Evolutionary conservation across 2,329 filamentous ascomycete species (phyloP), one percentile per base, ranked within the genome.

Genomic region (Curvularia spicifera): DNA sequence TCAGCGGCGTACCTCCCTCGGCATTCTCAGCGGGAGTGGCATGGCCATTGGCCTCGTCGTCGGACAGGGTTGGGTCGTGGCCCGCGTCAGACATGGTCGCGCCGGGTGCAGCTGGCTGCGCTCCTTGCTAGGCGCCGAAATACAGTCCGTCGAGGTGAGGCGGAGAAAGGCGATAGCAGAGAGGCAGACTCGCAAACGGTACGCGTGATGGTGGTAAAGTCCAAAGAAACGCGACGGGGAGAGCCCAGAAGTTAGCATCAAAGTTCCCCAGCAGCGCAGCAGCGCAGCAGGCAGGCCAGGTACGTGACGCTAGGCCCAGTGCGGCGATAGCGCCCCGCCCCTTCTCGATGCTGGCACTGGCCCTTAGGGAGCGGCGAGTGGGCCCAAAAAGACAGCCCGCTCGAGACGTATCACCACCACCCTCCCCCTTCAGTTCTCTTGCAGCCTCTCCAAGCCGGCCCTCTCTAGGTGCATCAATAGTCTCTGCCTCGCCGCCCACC

Each of bases 11-110:
- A 35, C 57, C 68, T 9, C 69, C 69, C 13, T 69, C 72, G 12
- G 69, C 74, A 55, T 71, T 68, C 51, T 69, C 72, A 50, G 65
- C 70, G 18, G 71, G 69, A 13, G 71, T 67, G 5, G 73, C 69
- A 9, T 69, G 69, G 58, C 66, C 72, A 15, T 72, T 73, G 51
- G 76, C 67, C 15, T 71, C 71, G 26, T 78, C 71, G 53, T 74
- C 72, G 58, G 72, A 73, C 51, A 76, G 65, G 53, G 70, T 57
- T 15, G 75, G 73, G 52, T 70, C 74, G 47, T 75, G 62, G 37
- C 63, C 69, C 33, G 74, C 72, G 57, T 70, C 75, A 46, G 77
- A 77, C 78, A 80, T 80, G 58, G 66, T 56, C 52, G 63, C 40
- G 58, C 51, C 48, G 33, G 42, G 24, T 45, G 50, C 46, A 26